These are phyloP conservation scores for Circinella minor DNA, from an alignment of 371 early-diverging fungal genomes.

Conservation along the genomic window DNA sequence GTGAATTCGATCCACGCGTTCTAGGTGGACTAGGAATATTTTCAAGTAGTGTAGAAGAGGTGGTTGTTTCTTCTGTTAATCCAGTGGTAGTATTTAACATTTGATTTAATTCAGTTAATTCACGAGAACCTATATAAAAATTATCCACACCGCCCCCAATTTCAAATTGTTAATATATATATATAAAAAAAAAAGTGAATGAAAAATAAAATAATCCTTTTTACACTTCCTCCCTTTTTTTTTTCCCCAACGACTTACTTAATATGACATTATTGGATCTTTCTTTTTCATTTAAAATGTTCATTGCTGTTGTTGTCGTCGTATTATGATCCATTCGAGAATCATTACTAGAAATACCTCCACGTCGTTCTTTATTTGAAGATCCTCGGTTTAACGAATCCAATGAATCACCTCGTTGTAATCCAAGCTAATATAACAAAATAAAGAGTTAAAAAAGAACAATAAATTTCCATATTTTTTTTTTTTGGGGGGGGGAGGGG, in stretches of 20 bases:
- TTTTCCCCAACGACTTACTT: conserved; percentile 4
- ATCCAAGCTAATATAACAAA: not conserved
- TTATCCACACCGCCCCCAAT: too few species aligned
- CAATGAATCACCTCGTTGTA: conserved; percentile 9
- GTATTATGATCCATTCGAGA: not conserved
- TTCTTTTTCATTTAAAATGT: not conserved
- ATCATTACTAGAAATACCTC: conserved; percentile 9
- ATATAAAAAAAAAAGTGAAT: too few species aligned
- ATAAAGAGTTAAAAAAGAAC: not conserved
- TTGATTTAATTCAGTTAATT: conserved; percentile 26
- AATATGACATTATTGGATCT: conserved; percentile 10
- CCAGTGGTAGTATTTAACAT: conserved; percentile 22
- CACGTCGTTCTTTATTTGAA: conserved; percentile 12
- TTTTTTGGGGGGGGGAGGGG: too few species aligned
- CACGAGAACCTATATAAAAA: conserved; percentile 19
- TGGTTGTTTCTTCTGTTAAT: conserved; percentile 1
- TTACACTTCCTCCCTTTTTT: not conserved
- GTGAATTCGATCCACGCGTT: conserved; percentile 20
- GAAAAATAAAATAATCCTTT: not conserved
- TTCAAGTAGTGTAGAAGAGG: conserved; percentile 2
- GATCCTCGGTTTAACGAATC: not conserved
- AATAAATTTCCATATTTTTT: not conserved
- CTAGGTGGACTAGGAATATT: conserved; percentile 23
- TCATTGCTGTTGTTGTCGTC: too few species aligned
- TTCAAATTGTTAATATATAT: too few species aligned